Percentiles rank a stretch among this genome's conserved stretches.
Evolutionary conservation across 2,329 filamentous ascomycete species (phyloP).

Genomic region (Alternaria conjuncta): DNA sequence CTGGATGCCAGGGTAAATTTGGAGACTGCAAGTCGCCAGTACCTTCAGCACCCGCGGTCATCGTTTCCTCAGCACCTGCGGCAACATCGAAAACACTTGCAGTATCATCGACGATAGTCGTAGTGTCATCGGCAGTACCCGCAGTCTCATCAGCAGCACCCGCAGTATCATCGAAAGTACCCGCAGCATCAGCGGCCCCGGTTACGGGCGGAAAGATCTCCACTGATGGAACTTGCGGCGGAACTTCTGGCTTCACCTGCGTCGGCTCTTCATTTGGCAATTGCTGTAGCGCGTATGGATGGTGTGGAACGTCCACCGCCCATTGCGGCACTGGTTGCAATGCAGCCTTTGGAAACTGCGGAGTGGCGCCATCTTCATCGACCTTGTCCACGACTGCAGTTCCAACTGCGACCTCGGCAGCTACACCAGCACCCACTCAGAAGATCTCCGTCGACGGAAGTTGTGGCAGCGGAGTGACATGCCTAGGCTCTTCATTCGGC

Average conservation of each 20-base stretch:
- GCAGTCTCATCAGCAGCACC: neutral
- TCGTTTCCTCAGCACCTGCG: neutral
- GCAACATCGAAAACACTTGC: neutral
- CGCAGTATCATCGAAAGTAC: neutral
- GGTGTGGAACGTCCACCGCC: constrained; percentile 42
- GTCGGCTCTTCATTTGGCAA: constrained; percentile 51
- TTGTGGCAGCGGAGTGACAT: constrained; percentile 32
- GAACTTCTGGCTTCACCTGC: constrained; percentile 44
- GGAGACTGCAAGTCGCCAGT: constrained; percentile 10
- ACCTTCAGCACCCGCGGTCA: neutral
- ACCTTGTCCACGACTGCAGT: neutral
- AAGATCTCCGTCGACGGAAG: constrained; percentile 32
- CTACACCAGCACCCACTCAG: constrained; percentile 13
- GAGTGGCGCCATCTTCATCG: constrained; percentile 2
- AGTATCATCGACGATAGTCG: neutral
- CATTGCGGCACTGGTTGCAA: constrained; percentile 42
- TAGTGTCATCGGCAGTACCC: neutral
- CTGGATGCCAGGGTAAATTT: constrained; percentile 27
- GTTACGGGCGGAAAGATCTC: constrained; percentile 8
- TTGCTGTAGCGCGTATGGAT: constrained; percentile 53
- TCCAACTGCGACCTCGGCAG: constrained; percentile 3
- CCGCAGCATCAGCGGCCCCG: neutral
- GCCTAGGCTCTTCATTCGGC: constrained; percentile 51
- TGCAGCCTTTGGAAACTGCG: constrained; percentile 40
- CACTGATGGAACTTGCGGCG: constrained; percentile 29